Conservation (phyloP, 1,284 basidiomycete species). For the Tilletia walkeri region DNA sequence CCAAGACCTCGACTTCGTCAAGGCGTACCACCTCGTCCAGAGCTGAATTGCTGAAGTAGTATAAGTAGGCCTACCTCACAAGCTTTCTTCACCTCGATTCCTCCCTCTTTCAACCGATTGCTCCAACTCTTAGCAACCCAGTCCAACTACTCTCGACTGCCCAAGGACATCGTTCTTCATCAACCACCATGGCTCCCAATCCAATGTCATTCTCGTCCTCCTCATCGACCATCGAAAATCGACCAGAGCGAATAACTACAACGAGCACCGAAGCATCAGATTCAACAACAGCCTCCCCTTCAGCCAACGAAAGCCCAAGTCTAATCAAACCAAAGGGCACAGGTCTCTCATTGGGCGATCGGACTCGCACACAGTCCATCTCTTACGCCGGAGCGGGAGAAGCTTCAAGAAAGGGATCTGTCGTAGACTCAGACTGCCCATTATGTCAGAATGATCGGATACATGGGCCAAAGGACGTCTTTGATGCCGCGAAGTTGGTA, state of each 20-base stretch:
- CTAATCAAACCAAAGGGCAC: neutral
- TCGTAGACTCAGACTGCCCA: neutral
- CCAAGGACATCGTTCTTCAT: too few relatives aligned
- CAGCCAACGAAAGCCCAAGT: neutral
- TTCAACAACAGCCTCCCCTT: neutral
- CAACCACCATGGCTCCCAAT: neutral
- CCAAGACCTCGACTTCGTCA: too few relatives aligned
- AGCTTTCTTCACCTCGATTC: too few relatives aligned
- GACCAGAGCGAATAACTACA: neutral
- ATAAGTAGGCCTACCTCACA: too few relatives aligned
- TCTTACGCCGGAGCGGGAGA: neutral
- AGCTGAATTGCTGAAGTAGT: too few relatives aligned
- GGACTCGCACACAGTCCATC: conserved; percentile 8
- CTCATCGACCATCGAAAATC: neutral
- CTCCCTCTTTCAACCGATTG: too few relatives aligned
- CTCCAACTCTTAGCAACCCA: too few relatives aligned
- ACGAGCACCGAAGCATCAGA: neutral
- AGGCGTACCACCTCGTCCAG: too few relatives aligned
- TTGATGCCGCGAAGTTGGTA: conserved; percentile 16
- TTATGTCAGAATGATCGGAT: conserved; percentile 7
- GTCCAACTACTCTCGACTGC: too few relatives aligned
- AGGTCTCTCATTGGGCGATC: neutral
- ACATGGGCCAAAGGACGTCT: conserved; percentile 11
- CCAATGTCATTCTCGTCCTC: neutral
- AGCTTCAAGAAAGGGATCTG: neutral